Evolutionary conservation across 768 basidiomycete species (phyloP), one percentile per base, ranked within the genome.

Genomic region (Mycena vulgaris): DNA sequence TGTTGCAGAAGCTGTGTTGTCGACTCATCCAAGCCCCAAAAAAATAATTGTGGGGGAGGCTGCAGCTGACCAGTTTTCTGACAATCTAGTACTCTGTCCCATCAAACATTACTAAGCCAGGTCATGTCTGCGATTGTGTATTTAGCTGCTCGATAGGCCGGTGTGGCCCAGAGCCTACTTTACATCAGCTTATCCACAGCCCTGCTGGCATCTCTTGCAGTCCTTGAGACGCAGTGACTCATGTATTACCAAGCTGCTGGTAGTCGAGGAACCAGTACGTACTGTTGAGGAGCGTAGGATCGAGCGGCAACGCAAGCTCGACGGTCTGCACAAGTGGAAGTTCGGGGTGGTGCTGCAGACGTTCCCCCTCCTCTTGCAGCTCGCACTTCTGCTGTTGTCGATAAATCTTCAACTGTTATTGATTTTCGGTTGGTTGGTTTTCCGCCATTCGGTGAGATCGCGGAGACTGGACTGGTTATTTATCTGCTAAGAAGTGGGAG

Each of bases 391-490:
- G 57, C 40, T 58, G 57, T 58, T 58, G 40, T 58, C 57, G 17
- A 58, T 58, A 58, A 58, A 42, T 58, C 40, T 58, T 58, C 57
- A 58, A 58, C 57, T 58, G 40, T 58, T 45, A 27, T 42, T 58
- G 57, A 58, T 45, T 58, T 56, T 56, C 35, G 35, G 35, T 45
- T 58, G 23, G 57, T 58, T 58, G 57, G 57, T 58, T 58, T 40
- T 58, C 57, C 57, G 57, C 57, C 39, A 58, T 58, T 58, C 58
- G 58, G 28, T 60, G 39, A 47, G 58, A 60, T 60, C 42, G 58
- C 58, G 58, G 58, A 60, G 58, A 60, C 58, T 60, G 58, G 58
- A 60, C 58, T 48, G 59, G 59, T 61, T 61, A 61, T 61, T 61
- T 61, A 61, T 61, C 59, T 61, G 42, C 45, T 48, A 47, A 61